These are phyloP conservation scores for Botrytis fragariae DNA, from an alignment of 2,329 filamentous ascomycete species.

Conservation along the genomic window DNA sequence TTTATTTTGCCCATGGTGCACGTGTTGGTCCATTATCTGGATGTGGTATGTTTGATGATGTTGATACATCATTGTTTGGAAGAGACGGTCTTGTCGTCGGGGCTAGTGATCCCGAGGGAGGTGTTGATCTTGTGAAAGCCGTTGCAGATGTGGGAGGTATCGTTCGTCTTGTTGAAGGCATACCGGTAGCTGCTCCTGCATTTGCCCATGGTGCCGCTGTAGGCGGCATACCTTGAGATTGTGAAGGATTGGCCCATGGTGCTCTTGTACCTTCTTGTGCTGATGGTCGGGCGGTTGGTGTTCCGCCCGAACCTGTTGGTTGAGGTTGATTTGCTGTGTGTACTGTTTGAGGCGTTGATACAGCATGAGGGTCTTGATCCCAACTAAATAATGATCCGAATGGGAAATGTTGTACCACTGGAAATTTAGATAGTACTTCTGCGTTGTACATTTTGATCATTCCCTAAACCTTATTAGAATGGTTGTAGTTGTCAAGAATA, in stretches of 20 bases:
- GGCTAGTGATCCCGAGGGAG: slow-evolving; percentile 33
- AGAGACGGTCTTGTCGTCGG: slow-evolving; percentile 34
- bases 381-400: slow-evolving; percentile 80
- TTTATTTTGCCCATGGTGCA: slow-evolving; percentile 40
- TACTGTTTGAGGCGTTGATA: slow-evolving; percentile 47
- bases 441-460: slow-evolving; percentile 99
- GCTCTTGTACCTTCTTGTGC: slow-evolving; percentile 33
- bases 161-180: not conserved
- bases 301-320: slow-evolving; percentile 38
- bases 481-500: not conserved
- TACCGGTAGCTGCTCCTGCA: not conserved
- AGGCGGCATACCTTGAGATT: slow-evolving; percentile 24
- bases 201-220: slow-evolving; percentile 34
- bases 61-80: slow-evolving; percentile 17
- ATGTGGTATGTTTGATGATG: not conserved
- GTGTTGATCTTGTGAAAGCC: slow-evolving; percentile 26
- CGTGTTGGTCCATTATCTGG: slow-evolving; percentile 36
- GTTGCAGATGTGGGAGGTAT: slow-evolving; percentile 8
- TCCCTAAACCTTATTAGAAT: slow-evolving; percentile 49
- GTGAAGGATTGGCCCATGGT: slow-evolving; percentile 31
- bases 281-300: slow-evolving; percentile 25
- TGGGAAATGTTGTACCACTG: slow-evolving; percentile 94
- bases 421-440: slow-evolving; percentile 94
- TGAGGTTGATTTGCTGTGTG: slow-evolving; percentile 62
- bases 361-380: slow-evolving; percentile 64